Base-by-base conservation (phyloP, 139 green algal species). In the Chlorella sp. region DNA sequence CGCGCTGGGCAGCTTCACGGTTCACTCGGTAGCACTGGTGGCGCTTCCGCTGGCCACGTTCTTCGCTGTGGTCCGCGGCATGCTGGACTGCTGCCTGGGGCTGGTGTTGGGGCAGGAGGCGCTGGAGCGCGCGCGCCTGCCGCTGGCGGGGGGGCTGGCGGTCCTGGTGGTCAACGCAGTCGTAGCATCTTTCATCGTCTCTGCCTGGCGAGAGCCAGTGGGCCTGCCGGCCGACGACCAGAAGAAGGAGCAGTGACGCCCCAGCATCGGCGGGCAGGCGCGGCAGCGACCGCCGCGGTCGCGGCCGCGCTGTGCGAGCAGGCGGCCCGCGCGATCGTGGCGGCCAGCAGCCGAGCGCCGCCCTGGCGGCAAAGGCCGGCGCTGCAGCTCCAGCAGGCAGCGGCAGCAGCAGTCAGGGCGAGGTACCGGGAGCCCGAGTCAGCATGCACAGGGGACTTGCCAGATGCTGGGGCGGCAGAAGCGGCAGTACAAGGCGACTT, bases 111-210 rank as follows among this genome's bases (percentile, higher is more conserved):
- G 56, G 15, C 21, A 33, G 23, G 23, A 41, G 31, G 55, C 33
- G 29, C 25, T 79, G 17, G 40, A 8, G 15, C 23, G 6, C 25
- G 53, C 27, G n/a, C 58, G 73, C 17, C 31, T 72, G 15, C 21
- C 73, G 23, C 45, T 79, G 25, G 58, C 50, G 21, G 73, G 73
- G 8, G 41, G 46, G 33, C 38, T 79, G 19, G 56, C 14, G 5
- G 59, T 79, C 29, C 29, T 79, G 42, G 15, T 41, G 25, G 58
- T 79, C n/a, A 71, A 79, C 58, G 9, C 73, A 17, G 56, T 79
- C 19, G 17, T 79, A 21, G 42, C 33, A 41, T 12, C 41, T 43
- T 79, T 79, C 59, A 21, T 79, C 12, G 27, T 79, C 5, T 41
- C 42, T 25, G 73, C 73, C n/a, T 79, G 31, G 33, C 36, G 41